A percentile compares a stretch with the other conserved stretches of the same genome.
phyloP scores from a whole-genome alignment of 2,329 filamentous ascomycete genomes.

The Pseudocercospora eumusae region DNA sequence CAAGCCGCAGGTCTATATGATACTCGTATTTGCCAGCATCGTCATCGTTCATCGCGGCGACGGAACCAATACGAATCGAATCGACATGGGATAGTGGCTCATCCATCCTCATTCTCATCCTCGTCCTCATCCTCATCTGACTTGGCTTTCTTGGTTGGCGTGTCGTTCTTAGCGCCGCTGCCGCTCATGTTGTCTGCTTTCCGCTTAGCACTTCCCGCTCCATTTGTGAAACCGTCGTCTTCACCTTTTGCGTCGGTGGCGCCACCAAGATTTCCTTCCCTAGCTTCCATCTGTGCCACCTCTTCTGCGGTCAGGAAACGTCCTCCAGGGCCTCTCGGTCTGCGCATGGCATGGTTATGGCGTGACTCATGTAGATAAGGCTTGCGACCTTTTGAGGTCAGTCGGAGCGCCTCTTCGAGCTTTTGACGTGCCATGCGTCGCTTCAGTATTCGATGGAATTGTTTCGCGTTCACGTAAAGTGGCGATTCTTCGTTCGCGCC shows the following conservation, averaged over 20 bases:
- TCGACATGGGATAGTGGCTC: not conserved
- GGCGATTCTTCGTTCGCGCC: slow-evolving; percentile 82
- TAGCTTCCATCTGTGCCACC: slow-evolving; percentile 82
- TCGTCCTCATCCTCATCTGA: slow-evolving; percentile 38
- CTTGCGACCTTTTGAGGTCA: slow-evolving; percentile 94
- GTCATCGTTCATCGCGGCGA: not conserved
- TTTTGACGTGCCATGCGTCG: slow-evolving; percentile 88
- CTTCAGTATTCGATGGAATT: slow-evolving; percentile 96
- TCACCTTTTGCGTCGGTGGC: slow-evolving; percentile 43
- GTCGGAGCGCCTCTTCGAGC: slow-evolving; percentile 84
- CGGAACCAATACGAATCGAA: slow-evolving; percentile 4
- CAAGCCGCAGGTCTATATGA: not conserved
- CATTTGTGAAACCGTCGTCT: slow-evolving; percentile 33
- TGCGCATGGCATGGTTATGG: slow-evolving; percentile 96
- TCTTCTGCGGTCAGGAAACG: slow-evolving; percentile 96
- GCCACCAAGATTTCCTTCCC: slow-evolving; percentile 48
- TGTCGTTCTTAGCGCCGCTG: slow-evolving; percentile 31
- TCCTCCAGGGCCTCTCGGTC: slow-evolving; percentile 88
- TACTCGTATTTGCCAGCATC: not conserved
- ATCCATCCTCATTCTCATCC: slow-evolving; percentile 45
- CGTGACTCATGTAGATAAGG: slow-evolving; percentile 96
- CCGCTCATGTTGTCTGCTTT: slow-evolving; percentile 49
- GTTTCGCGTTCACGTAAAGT: slow-evolving; percentile 96
- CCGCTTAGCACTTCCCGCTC: slow-evolving; percentile 49
- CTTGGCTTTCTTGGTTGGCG: slow-evolving; percentile 35